A percentile compares a stretch with the other conserved stretches of the same genome.
Conservation (phyloP, 1,284 basidiomycete species). For the Puccinia polysora region DNA sequence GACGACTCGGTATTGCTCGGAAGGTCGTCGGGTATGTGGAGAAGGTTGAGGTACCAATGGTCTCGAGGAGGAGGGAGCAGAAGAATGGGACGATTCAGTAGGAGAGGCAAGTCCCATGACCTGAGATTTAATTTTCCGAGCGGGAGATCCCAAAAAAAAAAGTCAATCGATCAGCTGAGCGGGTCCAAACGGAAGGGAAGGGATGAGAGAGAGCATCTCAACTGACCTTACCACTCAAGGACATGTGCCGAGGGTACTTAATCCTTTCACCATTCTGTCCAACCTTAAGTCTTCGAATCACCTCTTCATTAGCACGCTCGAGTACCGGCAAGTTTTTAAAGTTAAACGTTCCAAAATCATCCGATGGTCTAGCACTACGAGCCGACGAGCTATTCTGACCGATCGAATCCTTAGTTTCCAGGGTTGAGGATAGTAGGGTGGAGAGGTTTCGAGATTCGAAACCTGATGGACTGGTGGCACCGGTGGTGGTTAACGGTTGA, state of each 20-base stretch:
- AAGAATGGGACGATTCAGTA: constrained; percentile 30
- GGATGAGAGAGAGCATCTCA: not conserved
- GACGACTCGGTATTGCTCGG: constrained; percentile 20
- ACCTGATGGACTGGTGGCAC: not conserved
- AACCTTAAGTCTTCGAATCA: constrained; percentile 77
- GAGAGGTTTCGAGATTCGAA: not conserved
- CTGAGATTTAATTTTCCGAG: not conserved
- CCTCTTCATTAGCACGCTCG: constrained; percentile 97
- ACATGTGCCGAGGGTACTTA: constrained; percentile 31
- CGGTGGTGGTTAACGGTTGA: constrained; percentile 51
- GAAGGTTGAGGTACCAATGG: not conserved
- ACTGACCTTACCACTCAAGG: constrained; percentile 31
- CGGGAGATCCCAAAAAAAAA: not conserved
- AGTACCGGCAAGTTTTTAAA: constrained; percentile 96
- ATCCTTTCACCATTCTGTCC: constrained; percentile 51
- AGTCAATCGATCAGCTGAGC: too few relatives aligned
- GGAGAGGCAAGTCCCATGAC: constrained; percentile 25
- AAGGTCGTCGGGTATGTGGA: constrained; percentile 31
- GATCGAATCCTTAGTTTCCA: constrained; percentile 20
- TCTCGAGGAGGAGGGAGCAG: constrained; percentile 11
- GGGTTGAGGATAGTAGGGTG: not conserved
- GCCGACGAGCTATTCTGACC: constrained; percentile 45
- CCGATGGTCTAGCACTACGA: constrained; percentile 56
- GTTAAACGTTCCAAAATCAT: constrained; percentile 95
- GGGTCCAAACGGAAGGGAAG: too few relatives aligned